phyloP scores from a whole-genome alignment of 257 asterid species.

The Craterostigma plantagineum region DNA sequence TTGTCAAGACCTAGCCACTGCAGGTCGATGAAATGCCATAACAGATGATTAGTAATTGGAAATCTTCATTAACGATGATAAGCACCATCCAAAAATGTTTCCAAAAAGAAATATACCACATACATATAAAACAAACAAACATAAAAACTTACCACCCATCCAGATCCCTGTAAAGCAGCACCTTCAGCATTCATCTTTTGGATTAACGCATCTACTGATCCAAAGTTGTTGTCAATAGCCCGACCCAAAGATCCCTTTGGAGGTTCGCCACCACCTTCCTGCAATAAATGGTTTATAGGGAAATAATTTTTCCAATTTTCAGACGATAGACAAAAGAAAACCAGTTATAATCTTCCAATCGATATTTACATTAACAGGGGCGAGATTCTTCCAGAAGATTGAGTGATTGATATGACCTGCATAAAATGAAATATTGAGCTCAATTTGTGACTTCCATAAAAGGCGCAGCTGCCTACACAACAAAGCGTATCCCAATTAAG shows the following conservation, averaged over 20 bases:
- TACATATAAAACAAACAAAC: background rate
- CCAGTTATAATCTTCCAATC: background rate
- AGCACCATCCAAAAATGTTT: too few species aligned
- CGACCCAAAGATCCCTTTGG: constrained; percentile 50
- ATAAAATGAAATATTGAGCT: constrained; percentile 1
- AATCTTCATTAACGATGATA: too few species aligned
- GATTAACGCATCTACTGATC: constrained; percentile 46
- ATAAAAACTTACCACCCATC: constrained; percentile 66
- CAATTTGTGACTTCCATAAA: too few species aligned
- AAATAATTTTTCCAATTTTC: constrained; percentile 4
- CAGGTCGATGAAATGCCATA: background rate
- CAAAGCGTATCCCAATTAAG: too few species aligned
- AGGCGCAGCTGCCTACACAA: too few species aligned
- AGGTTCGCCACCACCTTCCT: constrained; percentile 82
- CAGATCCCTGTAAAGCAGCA: constrained; percentile 81
- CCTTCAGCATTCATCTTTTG: constrained; percentile 68
- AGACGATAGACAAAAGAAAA: background rate
- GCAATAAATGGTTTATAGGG: constrained; percentile 8
- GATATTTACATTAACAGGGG: constrained; percentile 40
- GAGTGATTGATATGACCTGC: constrained; percentile 77
- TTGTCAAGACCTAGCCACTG: constrained; percentile 76
- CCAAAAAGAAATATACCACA: background rate
- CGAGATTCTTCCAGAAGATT: constrained; percentile 74
- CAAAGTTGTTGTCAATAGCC: constrained; percentile 49
- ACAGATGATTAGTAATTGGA: too few species aligned